Evolutionary conservation across 2,329 filamentous ascomycete species (phyloP), one percentile per base, ranked within the genome.

Genomic region (Dendryphion nanum): DNA sequence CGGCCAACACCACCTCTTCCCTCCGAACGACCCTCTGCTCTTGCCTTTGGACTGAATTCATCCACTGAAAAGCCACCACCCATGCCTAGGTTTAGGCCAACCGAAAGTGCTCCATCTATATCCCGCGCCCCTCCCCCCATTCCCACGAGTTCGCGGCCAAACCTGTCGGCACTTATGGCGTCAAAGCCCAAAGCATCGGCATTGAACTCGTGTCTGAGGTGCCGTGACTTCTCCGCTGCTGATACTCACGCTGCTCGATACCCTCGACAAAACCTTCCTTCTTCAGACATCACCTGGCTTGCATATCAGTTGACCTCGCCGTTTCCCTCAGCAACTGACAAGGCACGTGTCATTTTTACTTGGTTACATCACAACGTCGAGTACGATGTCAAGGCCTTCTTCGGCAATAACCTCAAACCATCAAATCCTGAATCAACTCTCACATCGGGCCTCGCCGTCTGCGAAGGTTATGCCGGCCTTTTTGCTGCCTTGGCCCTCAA

Each of bases 331-430:
- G 70, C 73, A 1, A 95, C 91, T 0, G 91, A 97, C 65, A 96
- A 96, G 69, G 91, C 93, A 2, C 79, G 93, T 18, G 89, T 82
- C 2, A 87, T 98, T 42, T 97, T 97, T 61, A 88, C 86, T 1
- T 98, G 93, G 93, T 81, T 90, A 28, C 91, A 97, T 66, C 83
- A 97, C 66, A 97, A 97, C 54, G 83, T 98, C 41, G 76, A 76
- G 32, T 98, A 97, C 62, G 88, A 97, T 60, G 81, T 82, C 0
- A 75, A 79, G 18, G 78, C 83, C 17, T 95, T 96, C 70, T 94
- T 94, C 58, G 79, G 76, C 40, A 79, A 82, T 23, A 81, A 73
- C 32, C 71, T 95, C 20, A 76, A 81, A 45, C 73, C 77, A 6
- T 82, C 81, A 29, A 84, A 81, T 0, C 84, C 89, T 0, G 78